phyloP scores from a whole-genome alignment of 139 green algal genomes.

The Edaphochlamys debaryana region DNA sequence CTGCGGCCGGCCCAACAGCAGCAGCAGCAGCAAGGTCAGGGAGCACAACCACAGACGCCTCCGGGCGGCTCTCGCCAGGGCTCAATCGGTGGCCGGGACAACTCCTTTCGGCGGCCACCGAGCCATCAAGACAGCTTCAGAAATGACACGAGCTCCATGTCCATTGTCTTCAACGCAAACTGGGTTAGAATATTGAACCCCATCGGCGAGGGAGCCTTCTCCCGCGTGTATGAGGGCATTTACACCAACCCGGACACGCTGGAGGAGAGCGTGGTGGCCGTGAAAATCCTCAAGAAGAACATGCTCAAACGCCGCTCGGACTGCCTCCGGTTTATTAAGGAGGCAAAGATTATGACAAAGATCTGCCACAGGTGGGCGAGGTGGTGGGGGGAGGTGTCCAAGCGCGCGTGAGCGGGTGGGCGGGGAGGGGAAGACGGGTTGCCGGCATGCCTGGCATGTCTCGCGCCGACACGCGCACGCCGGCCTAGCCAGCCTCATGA shows the following conservation, averaged over 20 bases:
- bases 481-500: too few species aligned
- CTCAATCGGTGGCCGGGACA: background rate
- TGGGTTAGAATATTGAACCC: slow-evolving; percentile 53
- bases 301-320: slow-evolving; percentile 51
- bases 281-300: slow-evolving; percentile 59
- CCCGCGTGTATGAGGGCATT: slow-evolving; percentile 56
- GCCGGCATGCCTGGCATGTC: too few species aligned
- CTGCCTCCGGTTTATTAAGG: slow-evolving; percentile 64
- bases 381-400: too few species aligned
- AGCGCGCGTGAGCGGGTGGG: too few species aligned
- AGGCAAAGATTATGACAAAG: slow-evolving; percentile 65
- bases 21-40: slow-evolving; percentile 6
- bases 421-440: too few species aligned
- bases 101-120: slow-evolving; percentile 1
- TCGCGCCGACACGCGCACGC: too few species aligned
- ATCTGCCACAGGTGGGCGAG: slow-evolving; percentile 36
- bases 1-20: slow-evolving; percentile 3
- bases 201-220: slow-evolving; percentile 60
- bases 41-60: background rate
- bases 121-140: slow-evolving; percentile 24
- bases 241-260: slow-evolving; percentile 56
- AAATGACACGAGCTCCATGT: slow-evolving; percentile 20
- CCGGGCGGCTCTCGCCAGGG: background rate
- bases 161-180: slow-evolving; percentile 48
- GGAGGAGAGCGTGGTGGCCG: slow-evolving; percentile 52